These are phyloP conservation scores for Pleurotus citrinopileatus DNA, from an alignment of 768 basidiomycete species.

Conservation along the genomic window DNA sequence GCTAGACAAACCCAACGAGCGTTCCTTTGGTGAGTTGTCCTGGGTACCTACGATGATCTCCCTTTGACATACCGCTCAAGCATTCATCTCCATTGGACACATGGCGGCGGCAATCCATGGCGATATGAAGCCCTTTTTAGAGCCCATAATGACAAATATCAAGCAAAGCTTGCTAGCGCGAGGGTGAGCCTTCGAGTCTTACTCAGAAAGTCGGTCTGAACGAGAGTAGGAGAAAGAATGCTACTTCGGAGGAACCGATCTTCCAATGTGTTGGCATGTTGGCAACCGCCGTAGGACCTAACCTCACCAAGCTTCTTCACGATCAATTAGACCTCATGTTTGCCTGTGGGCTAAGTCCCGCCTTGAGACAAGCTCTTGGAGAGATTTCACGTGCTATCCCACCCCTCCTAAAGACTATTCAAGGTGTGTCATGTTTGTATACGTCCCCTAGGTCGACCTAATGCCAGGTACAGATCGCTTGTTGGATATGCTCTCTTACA, in stretches of 20 bases:
- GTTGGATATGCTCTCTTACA: conserved; percentile 77
- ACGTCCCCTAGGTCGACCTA: neutral
- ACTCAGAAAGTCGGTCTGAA: neutral
- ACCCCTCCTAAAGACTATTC: conserved; percentile 87
- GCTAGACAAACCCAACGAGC: conserved; percentile 85
- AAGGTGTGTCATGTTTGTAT: conserved; percentile 49
- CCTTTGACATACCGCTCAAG: conserved; percentile 35
- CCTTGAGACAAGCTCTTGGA: conserved; percentile 78
- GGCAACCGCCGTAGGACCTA: conserved; percentile 91
- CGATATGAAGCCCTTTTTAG: conserved; percentile 95
- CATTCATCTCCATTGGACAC: conserved; percentile 95
- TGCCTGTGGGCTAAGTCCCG: conserved; percentile 87
- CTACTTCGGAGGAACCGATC: conserved; percentile 90
- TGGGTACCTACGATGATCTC: neutral
- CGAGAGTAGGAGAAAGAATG: conserved; percentile 70
- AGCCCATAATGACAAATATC: conserved; percentile 85
- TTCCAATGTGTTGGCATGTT: conserved; percentile 99
- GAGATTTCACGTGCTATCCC: conserved; percentile 87
- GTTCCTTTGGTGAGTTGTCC: conserved; percentile 68
- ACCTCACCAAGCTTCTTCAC: conserved; percentile 91
- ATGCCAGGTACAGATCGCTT: conserved; percentile 64
- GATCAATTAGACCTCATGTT: conserved; percentile 98
- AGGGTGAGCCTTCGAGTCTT: conserved; percentile 52
- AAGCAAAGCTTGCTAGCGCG: conserved; percentile 84
- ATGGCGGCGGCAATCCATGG: conserved; percentile 89